A percentile compares a stretch with the other conserved stretches of the same genome.
Evolutionary conservation across 495 filamentous ascomycete genomes (phyloP).

Genomic region (Hypoxylon fuscum): DNA sequence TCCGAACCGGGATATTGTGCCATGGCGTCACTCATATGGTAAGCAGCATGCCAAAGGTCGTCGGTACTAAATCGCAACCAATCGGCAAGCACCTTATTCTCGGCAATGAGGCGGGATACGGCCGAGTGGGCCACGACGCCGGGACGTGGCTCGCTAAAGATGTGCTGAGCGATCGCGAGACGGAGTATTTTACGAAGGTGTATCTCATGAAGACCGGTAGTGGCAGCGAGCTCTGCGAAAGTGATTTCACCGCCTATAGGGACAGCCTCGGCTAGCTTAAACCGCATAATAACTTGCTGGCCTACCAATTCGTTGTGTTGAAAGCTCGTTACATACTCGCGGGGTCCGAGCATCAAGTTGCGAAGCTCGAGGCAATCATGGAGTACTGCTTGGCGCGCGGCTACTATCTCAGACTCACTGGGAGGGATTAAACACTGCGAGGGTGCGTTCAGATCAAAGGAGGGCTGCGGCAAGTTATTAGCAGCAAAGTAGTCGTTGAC

Average conservation of each 20-base stretch:
- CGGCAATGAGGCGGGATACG: constrained; percentile 45
- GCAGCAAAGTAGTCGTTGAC: constrained; percentile 15
- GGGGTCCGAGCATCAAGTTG: constrained; percentile 11
- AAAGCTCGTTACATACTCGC: constrained; percentile 22
- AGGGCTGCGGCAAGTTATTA: constrained; percentile 15
- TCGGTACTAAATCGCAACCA: constrained; percentile 50
- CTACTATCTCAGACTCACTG: background rate
- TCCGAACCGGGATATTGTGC: constrained; percentile 30
- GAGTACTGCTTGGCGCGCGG: background rate
- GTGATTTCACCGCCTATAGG: constrained; percentile 45
- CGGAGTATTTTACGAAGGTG: constrained; percentile 52
- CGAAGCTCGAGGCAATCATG: constrained; percentile 4
- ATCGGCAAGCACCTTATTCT: constrained; percentile 35
- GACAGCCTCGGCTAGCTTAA: constrained; percentile 33
- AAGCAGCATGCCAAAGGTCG: constrained; percentile 49
- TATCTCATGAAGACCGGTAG: constrained; percentile 32
- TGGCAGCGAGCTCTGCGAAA: constrained; percentile 43
- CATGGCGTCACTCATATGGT: constrained; percentile 34
- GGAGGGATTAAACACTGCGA: background rate
- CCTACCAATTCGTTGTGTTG: constrained; percentile 8
- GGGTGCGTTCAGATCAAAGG: constrained; percentile 17
- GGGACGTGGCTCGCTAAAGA: constrained; percentile 55
- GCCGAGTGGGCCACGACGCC: constrained; percentile 55
- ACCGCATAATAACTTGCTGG: constrained; percentile 14
- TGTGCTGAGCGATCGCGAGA: constrained; percentile 44